Evolutionary conservation across 768 basidiomycete genomes (phyloP).

Genomic region (Phaeotremella skinneri): DNA sequence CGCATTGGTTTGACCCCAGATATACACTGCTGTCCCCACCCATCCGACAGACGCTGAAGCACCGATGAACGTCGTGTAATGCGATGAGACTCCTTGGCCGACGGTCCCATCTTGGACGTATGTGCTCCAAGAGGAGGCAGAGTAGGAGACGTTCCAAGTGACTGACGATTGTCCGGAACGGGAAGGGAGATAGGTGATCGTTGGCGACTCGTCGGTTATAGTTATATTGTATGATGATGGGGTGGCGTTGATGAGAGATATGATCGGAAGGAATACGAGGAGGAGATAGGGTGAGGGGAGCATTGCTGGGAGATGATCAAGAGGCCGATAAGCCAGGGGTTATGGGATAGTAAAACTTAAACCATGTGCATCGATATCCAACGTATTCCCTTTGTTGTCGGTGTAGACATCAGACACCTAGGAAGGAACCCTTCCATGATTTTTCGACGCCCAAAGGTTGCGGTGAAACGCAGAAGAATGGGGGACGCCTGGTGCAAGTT

Average conservation of each 20-base stretch:
- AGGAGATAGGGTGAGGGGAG: no score
- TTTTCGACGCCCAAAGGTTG: no score
- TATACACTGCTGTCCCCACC: constrained; percentile 14
- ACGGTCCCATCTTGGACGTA: constrained; percentile 8
- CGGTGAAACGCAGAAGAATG: no score
- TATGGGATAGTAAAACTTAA: no score
- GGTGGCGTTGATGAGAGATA: neutral
- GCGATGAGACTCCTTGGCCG: constrained; percentile 9
- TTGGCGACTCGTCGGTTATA: constrained; percentile 20
- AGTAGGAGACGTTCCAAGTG: constrained; percentile 17
- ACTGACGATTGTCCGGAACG: neutral
- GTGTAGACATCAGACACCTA: no score
- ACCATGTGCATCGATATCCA: no score
- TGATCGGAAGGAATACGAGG: no score
- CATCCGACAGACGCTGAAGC: constrained; percentile 12
- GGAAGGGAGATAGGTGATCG: constrained; percentile 12
- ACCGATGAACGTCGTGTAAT: constrained; percentile 12
- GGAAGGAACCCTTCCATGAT: no score
- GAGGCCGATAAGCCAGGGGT: no score
- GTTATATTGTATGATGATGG: constrained; percentile 13
- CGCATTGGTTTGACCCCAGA: constrained; percentile 6
- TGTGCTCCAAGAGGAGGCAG: constrained; percentile 5
- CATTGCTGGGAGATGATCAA: no score
- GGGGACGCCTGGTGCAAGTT: no score
- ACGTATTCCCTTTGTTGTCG: no score